phyloP scores from a whole-genome alignment of 2,329 filamentous ascomycete species.

The Diplodia seriata region DNA sequence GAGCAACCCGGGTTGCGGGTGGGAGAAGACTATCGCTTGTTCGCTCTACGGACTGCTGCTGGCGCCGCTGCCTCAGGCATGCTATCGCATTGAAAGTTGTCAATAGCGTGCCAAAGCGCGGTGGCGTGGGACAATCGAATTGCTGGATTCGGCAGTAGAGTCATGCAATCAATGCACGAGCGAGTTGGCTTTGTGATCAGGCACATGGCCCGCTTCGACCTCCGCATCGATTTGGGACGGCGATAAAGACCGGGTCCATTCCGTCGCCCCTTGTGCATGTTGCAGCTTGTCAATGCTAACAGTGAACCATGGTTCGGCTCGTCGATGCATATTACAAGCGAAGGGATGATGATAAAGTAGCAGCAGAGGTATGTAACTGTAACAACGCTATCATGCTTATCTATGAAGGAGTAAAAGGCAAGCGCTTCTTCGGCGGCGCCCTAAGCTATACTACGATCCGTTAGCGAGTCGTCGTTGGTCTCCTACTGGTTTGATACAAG shows the following conservation, averaged over 20 bases:
- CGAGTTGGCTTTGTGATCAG: not conserved
- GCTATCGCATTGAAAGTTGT: too few species aligned
- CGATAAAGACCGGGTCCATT: too few species aligned
- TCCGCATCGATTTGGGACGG: not conserved
- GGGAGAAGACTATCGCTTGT: too few species aligned
- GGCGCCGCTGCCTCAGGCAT: too few species aligned
- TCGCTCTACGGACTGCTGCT: too few species aligned
- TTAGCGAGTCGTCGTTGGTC: not conserved
- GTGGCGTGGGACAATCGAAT: not conserved
- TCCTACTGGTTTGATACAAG: not conserved
- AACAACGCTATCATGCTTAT: not conserved
- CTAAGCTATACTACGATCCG: not conserved
- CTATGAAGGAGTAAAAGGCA: too few species aligned
- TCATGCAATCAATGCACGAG: not conserved
- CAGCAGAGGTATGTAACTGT: too few species aligned
- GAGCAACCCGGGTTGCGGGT: too few species aligned
- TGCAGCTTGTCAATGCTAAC: not conserved
- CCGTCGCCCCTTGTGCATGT: not conserved
- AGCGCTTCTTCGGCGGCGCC: not conserved
- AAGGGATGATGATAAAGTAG: not conserved
- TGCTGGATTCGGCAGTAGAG: not conserved
- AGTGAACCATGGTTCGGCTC: not conserved
- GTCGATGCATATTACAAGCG: not conserved
- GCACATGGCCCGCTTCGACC: not conserved
- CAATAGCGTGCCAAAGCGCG: not conserved